Base-by-base conservation (phyloP, 176 grass and related monocot species). In the Phyllostachys edulis region DNA sequence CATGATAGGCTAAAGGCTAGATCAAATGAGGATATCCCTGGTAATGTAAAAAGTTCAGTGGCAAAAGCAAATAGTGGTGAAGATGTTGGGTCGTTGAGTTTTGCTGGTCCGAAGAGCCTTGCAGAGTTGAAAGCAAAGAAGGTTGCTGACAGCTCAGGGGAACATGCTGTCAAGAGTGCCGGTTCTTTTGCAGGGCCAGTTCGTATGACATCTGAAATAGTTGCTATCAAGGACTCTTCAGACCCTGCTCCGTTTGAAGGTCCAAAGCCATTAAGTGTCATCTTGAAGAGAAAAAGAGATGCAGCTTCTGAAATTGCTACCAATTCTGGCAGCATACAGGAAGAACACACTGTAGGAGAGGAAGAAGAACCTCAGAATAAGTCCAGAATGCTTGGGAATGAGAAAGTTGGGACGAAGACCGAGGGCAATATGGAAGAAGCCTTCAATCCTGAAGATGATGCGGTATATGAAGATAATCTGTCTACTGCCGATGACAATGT, bases 91-190 rank as follows among this genome's bases (percentile, higher is more conserved):
- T 41, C 38, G 16, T 47, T 91, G 62, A 84, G 78, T 46, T 91
- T 94, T 84, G 76, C 89, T 64, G 80, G 87, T 82, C 92, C 87
- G 42, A 94, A 90, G 86, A 92, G 90, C 73, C 88, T 92, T 55
- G 87, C 90, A 23, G 90, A 94, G 90, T 63, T 92, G 67, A 92
- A 83, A 80, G 82, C 84, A 69, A 74, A 91, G 36, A 92, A 94
- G 60, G 72, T 69, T 84, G 64, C n/a, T 36, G 41, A 63, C 67
- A 71, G 56, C 21, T 78, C 69, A 34, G 71, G 73, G 45, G 69
- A 80, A 62, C 36, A 86, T 80, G 50, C 70, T 49, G 16, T 54
- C 60, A 79, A 77, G 64, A 70, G 50, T 37, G 51, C 52, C 32
- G 62, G 26, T 60, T 73, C 44, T 64, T 78, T 12, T 59, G 47